Conservation (phyloP, 768 basidiomycete species). For the Imleria badia region DNA sequence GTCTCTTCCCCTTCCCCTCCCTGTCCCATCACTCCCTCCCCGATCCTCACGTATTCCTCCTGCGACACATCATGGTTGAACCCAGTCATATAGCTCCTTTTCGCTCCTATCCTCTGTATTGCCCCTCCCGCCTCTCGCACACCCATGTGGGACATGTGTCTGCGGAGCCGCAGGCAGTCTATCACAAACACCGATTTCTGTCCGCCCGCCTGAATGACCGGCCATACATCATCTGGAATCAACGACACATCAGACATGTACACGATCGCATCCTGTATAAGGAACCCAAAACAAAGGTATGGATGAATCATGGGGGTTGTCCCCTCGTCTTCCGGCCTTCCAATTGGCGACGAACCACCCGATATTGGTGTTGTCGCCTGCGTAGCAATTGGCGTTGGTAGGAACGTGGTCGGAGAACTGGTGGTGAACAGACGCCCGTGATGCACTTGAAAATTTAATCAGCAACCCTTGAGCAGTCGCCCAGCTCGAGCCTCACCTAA, state of each 20-base stretch:
- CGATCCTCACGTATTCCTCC: conserved; percentile 70
- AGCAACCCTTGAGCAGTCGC: neutral
- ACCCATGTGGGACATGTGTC: conserved; percentile 81
- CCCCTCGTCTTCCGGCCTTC: conserved; percentile 4
- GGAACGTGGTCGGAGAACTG: conserved; percentile 37
- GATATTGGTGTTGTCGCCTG: conserved; percentile 37
- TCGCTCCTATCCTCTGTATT: conserved; percentile 56
- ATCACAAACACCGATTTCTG: conserved; percentile 59
- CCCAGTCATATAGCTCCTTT: conserved; percentile 69
- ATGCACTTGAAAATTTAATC: conserved; percentile 47
- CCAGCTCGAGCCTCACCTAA: conserved; percentile 43
- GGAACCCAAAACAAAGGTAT: conserved; percentile 69
- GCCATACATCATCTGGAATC: conserved; percentile 76
- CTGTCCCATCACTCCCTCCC: conserved; percentile 46
- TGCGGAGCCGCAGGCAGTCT: conserved; percentile 67
- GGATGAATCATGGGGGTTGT: conserved; percentile 40
- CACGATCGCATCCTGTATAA: conserved; percentile 60
- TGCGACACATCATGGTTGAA: conserved; percentile 78
- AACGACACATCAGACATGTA: conserved; percentile 84
- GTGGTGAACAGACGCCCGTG: conserved; percentile 67
- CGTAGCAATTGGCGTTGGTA: conserved; percentile 40
- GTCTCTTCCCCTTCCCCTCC: conserved; percentile 27
- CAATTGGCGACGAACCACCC: conserved; percentile 31
- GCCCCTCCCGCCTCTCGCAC: conserved; percentile 58
- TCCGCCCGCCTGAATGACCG: conserved; percentile 35